Conservation (phyloP, 2,329 filamentous ascomycete species). For the Calcarisporium arbuscula region DNA sequence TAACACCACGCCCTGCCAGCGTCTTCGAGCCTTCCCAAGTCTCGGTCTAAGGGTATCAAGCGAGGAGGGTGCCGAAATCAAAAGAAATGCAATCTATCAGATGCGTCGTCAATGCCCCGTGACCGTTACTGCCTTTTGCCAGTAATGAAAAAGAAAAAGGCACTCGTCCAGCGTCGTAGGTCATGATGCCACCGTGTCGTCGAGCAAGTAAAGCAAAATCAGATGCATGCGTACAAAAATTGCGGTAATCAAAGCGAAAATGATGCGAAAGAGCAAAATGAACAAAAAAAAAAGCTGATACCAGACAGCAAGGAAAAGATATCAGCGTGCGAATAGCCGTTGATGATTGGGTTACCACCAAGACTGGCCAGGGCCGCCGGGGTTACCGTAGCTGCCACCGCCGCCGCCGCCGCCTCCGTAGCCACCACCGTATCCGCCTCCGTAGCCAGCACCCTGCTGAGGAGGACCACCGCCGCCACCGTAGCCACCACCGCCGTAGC, state of each 20-base stretch:
- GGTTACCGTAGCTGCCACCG: slow-evolving; percentile 52
- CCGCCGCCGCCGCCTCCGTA: slow-evolving; percentile 41
- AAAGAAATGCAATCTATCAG: slow-evolving; percentile 39
- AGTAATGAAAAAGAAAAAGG: slow-evolving; percentile 22
- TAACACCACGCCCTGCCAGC: slow-evolving; percentile 30
- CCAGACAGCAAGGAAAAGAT: slow-evolving; percentile 11
- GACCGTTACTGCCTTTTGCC: slow-evolving; percentile 29
- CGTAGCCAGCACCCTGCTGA: slow-evolving; percentile 31
- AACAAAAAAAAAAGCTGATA: slow-evolving; percentile 16
- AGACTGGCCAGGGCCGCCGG: slow-evolving; percentile 61
- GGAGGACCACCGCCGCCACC: slow-evolving; percentile 20
- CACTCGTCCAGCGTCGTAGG: slow-evolving; percentile 28
- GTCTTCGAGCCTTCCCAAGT: slow-evolving; percentile 31
- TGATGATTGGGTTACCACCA: slow-evolving; percentile 47
- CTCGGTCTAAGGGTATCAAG: slow-evolving; percentile 40
- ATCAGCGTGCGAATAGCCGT: slow-evolving; percentile 6
- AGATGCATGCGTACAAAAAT: slow-evolving; percentile 22
- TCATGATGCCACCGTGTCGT: slow-evolving; percentile 38
- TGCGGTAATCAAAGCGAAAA: slow-evolving; percentile 18
- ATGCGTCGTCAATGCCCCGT: slow-evolving; percentile 35
- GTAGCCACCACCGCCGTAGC: slow-evolving; percentile 33
- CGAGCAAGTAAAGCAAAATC: slow-evolving; percentile 10
- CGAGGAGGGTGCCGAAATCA: slow-evolving; percentile 35
- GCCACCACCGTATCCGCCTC: slow-evolving; percentile 31
- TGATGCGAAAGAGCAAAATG: slow-evolving; percentile 15